These are phyloP conservation scores for Clarireedia homoeocarpa DNA, from an alignment of 2,329 filamentous ascomycete genomes.

Conservation along the genomic window DNA sequence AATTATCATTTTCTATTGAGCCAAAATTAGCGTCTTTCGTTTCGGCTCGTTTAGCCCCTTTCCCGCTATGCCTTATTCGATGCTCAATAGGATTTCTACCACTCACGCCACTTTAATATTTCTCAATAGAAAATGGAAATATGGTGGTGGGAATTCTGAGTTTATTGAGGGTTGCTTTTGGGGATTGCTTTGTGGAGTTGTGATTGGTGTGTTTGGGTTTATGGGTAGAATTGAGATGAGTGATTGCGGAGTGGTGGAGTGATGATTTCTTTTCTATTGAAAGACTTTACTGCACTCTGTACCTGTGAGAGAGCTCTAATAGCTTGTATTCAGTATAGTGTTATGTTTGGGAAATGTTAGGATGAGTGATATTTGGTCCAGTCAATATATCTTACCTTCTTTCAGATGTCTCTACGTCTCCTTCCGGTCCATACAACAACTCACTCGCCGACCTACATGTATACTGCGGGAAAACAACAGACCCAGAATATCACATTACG, in stretches of 20 bases:
- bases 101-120: not conserved
- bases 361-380: too few species aligned
- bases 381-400: too few species aligned
- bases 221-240: not conserved
- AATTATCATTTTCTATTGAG: not conserved
- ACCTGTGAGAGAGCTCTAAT: too few species aligned
- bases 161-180: not conserved
- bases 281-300: too few species aligned
- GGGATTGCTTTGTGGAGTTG: not conserved
- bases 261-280: not conserved
- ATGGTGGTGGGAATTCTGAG: not conserved
- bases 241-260: not conserved
- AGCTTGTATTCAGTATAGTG: too few species aligned
- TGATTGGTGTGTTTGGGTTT: not conserved
- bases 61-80: conserved; percentile 8
- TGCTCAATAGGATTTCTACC: not conserved
- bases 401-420: too few species aligned
- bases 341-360: too few species aligned
- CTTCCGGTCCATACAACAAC: too few species aligned
- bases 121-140: not conserved
- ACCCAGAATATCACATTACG: too few species aligned
- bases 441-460: too few species aligned
- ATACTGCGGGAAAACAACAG: too few species aligned
- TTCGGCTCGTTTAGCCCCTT: conserved; percentile 5
- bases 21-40: conserved; percentile 1